Evolutionary conservation across 169 alveolate genomes (phyloP).

Genomic region (Eimeria acervulina): DNA sequence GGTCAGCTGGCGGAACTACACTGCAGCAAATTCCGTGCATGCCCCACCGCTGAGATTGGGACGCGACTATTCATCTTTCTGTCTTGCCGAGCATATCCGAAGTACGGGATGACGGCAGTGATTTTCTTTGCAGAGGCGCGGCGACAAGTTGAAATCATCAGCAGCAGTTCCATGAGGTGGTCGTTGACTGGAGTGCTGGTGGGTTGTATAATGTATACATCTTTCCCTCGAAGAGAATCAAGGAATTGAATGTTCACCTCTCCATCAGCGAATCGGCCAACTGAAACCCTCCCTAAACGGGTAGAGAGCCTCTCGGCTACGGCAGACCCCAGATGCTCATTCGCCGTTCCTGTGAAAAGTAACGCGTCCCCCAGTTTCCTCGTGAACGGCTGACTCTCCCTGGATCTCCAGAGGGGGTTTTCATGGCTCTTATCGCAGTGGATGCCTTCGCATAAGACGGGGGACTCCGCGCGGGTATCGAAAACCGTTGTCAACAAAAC

Average conservation of each 20-base stretch:
- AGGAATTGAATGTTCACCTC: constrained; percentile 90
- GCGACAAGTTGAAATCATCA: constrained; percentile 97
- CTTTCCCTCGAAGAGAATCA: constrained; percentile 95
- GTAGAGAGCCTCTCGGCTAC: constrained; percentile 82
- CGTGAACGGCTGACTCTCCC: constrained; percentile 80
- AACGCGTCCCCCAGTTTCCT: constrained; percentile 80
- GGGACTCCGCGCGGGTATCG: background rate
- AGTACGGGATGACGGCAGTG: constrained; percentile 98
- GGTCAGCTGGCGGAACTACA: background rate
- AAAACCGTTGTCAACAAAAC: background rate
- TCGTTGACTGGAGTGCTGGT: constrained; percentile 98
- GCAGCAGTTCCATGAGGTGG: constrained; percentile 96
- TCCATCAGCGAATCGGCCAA: constrained; percentile 83
- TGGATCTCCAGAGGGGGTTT: constrained; percentile 82
- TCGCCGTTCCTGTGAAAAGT: constrained; percentile 80
- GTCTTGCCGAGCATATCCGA: constrained; percentile 97
- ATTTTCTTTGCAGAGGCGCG: constrained; percentile 96
- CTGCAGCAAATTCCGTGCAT: background rate
- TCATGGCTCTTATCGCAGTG: background rate
- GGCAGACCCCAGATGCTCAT: constrained; percentile 71
- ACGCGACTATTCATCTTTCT: constrained; percentile 93
- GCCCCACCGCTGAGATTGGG: constrained; percentile 95
- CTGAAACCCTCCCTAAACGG: constrained; percentile 74
- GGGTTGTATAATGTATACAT: constrained; percentile 96
- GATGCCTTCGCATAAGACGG: background rate